These are phyloP conservation scores for Aspergillus alliaceus DNA, from an alignment of 2,329 filamentous ascomycete genomes.

Conservation along the genomic window DNA sequence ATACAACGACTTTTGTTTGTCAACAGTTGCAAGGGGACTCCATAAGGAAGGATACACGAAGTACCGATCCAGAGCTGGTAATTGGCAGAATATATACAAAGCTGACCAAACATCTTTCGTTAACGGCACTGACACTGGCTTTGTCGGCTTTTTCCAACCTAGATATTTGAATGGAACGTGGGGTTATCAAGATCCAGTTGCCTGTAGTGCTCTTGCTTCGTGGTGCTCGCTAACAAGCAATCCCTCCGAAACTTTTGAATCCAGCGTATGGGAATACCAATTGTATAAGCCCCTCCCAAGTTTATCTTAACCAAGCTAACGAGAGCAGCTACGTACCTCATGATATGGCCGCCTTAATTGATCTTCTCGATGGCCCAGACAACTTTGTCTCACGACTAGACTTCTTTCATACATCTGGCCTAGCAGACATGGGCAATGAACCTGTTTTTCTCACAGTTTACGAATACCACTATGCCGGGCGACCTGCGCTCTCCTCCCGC, in stretches of 20 bases:
- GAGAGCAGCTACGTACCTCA: slow-evolving; percentile 55
- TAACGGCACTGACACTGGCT: slow-evolving; percentile 63
- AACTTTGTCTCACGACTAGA: slow-evolving; percentile 60
- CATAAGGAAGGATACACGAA: slow-evolving; percentile 56
- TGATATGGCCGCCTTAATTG: slow-evolving; percentile 55
- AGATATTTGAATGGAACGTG: slow-evolving; percentile 68
- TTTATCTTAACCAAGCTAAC: slow-evolving; percentile 42
- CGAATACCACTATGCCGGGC: slow-evolving; percentile 68
- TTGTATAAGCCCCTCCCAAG: slow-evolving; percentile 47
- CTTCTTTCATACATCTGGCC: slow-evolving; percentile 63
- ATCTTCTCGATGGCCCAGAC: slow-evolving; percentile 58
- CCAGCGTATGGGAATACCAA: slow-evolving; percentile 39
- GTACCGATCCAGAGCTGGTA: slow-evolving; percentile 59
- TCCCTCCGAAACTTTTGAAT: slow-evolving; percentile 34
- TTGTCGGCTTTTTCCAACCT: slow-evolving; percentile 71
- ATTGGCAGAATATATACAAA: slow-evolving; percentile 71
- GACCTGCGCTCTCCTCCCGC: slow-evolving; percentile 52
- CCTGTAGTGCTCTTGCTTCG: slow-evolving; percentile 7
- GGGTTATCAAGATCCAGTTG: slow-evolving; percentile 56
- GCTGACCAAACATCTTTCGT: slow-evolving; percentile 58
- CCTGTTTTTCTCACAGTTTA: slow-evolving; percentile 65
- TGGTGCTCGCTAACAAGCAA: slow-evolving; percentile 34
- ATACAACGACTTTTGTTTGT: slow-evolving; percentile 71
- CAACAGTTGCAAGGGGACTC: slow-evolving; percentile 60
- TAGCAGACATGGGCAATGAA: slow-evolving; percentile 67